Conservation (phyloP, 345 rosid species). For the Eucalyptus paniculata region DNA sequence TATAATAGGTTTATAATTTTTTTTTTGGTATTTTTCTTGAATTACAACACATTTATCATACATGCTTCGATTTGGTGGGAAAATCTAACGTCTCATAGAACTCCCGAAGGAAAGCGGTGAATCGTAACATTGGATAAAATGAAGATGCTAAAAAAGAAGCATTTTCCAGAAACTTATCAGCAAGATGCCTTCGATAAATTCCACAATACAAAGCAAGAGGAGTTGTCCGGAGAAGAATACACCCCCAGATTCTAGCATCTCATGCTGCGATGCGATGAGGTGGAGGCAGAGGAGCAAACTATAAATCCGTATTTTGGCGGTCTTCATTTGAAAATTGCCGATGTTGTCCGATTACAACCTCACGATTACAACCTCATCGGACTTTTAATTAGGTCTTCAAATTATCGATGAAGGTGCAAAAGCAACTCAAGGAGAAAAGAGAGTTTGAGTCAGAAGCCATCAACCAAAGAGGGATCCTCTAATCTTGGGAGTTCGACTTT, state of each 20-base stretch:
- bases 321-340: background rate
- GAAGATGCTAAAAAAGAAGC: background rate
- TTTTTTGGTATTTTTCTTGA: too few relatives aligned
- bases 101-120: background rate
- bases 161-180: background rate
- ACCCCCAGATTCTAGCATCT: background rate
- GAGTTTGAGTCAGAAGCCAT: background rate
- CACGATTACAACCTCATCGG: background rate
- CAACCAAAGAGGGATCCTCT: background rate
- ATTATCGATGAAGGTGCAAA: background rate
- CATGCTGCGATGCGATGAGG: background rate
- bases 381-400: background rate
- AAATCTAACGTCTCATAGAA: too few relatives aligned
- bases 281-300: background rate
- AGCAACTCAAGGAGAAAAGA: background rate
- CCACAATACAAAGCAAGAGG: background rate
- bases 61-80: background rate
- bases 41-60: too few relatives aligned
- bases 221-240: background rate
- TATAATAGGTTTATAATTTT: too few relatives aligned
- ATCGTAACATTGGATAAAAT: background rate
- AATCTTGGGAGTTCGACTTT: background rate
- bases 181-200: background rate
- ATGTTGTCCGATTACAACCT: background rate
- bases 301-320: background rate